phyloP scores from a whole-genome alignment of 192 early-diverging fungal genomes.

The Linderina pennispora region DNA sequence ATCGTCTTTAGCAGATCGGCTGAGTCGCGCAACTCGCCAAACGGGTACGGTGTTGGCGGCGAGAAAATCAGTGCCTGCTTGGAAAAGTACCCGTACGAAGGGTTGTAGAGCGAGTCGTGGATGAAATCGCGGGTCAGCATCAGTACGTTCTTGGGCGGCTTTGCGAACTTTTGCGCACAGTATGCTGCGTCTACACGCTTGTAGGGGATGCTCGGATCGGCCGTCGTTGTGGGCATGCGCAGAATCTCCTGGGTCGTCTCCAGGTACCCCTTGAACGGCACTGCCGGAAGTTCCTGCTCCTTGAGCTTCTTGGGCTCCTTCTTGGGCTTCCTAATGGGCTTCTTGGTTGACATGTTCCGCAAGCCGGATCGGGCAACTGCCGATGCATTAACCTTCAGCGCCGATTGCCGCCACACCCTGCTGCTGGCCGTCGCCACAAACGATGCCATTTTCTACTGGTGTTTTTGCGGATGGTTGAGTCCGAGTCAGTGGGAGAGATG shows the following conservation, averaged over 20 bases:
- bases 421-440: too few species aligned
- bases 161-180: constrained; percentile 14
- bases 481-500: too few species aligned
- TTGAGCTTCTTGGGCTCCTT: background rate
- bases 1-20: constrained; percentile 70
- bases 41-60: constrained; percentile 55
- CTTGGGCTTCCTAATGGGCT: background rate
- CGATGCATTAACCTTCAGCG: too few species aligned
- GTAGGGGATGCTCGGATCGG: constrained; percentile 26
- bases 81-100: constrained; percentile 95
- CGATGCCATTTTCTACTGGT: too few species aligned
- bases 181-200: constrained; percentile 34
- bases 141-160: constrained; percentile 51
- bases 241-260: constrained; percentile 34
- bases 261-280: constrained; percentile 22
- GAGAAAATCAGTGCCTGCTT: constrained; percentile 85
- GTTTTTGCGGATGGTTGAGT: too few species aligned
- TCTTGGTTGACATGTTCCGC: too few species aligned
- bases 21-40: constrained; percentile 58
- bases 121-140: constrained; percentile 90
- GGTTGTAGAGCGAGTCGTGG: constrained; percentile 93
- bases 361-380: too few species aligned
- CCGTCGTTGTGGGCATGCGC: constrained; percentile 36
- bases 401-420: too few species aligned
- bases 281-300: background rate